Percentiles rank a stretch among this genome's conserved stretches.
Conservation (phyloP, 805 yeast genomes). For the Schizosaccharomyces lindneri region DNA sequence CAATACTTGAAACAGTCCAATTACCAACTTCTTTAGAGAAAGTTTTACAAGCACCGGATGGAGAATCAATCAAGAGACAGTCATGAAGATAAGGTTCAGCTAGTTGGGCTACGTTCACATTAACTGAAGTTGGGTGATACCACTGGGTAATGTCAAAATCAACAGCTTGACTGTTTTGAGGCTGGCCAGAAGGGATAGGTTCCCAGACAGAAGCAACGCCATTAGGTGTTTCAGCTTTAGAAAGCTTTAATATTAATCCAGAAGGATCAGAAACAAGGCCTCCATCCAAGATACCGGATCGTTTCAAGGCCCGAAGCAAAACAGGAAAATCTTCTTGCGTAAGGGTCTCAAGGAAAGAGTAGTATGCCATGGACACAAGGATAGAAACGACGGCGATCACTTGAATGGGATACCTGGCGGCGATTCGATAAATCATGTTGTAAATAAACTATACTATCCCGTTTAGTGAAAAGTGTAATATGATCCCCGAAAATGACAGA, state of each 20-base stretch:
- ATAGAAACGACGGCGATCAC: conserved; percentile 46
- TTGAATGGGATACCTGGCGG: conserved; percentile 73
- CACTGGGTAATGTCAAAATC: not conserved
- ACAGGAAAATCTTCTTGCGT: conserved; percentile 17
- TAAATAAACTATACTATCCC: no score
- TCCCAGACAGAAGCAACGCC: conserved; percentile 20
- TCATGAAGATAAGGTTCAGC: not conserved
- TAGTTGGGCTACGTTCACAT: not conserved
- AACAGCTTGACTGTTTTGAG: not conserved
- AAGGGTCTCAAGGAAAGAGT: conserved; percentile 26
- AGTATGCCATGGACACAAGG: conserved; percentile 56
- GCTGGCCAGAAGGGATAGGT: conserved; percentile 3
- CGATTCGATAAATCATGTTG: conserved; percentile 10
- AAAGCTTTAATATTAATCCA: not conserved
- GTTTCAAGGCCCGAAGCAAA: conserved; percentile 18
- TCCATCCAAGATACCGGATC: not conserved
- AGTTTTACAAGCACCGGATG: not conserved
- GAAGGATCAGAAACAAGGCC: not conserved
- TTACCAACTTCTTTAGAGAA: not conserved
- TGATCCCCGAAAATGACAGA: no score
- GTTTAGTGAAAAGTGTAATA: no score
- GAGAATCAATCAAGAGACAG: not conserved
- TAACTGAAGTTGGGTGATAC: not conserved
- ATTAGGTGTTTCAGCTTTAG: not conserved
- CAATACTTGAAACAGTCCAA: not conserved